A percentile compares a stretch with the other conserved stretches of the same genome.
phyloP scores from a whole-genome alignment of 805 yeast genomes.

The Saturnispora ahearnii region DNA sequence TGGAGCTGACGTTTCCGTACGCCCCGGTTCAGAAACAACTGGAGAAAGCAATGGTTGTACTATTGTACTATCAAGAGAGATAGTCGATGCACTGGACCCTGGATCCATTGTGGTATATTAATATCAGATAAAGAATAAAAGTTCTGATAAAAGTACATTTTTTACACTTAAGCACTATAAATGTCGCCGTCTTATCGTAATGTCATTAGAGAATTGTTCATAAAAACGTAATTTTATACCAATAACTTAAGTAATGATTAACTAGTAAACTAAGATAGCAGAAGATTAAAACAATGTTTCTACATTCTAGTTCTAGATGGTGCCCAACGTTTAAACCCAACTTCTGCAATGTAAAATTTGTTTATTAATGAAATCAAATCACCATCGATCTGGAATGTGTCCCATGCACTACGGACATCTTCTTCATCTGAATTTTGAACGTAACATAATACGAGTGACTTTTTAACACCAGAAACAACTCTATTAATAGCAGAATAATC shows the following conservation, averaged over 20 bases:
- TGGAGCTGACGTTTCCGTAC: not conserved
- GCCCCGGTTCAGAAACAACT: not conserved
- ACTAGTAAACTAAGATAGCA: too few relatives aligned
- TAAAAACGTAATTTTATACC: too few relatives aligned
- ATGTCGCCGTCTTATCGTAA: not conserved
- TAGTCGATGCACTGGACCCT: not conserved
- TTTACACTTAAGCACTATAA: not conserved
- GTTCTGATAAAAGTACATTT: not conserved
- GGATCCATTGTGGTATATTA: not conserved
- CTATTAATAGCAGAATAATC: conserved; percentile 67
- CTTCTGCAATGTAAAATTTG: conserved; percentile 46
- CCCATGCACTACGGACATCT: conserved; percentile 13
- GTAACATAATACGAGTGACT: conserved; percentile 60
- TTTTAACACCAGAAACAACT: conserved; percentile 81
- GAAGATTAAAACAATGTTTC: not conserved
- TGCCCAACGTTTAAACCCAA: conserved; percentile 72
- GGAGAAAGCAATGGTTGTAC: conserved; percentile 2
- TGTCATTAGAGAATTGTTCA: not conserved
- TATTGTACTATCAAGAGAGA: not conserved
- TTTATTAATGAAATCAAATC: conserved; percentile 29
- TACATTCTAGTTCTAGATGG: conserved; percentile 78
- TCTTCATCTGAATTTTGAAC: conserved; percentile 45
- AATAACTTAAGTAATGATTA: too few relatives aligned
- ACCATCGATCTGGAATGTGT: conserved; percentile 8
- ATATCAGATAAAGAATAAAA: not conserved